Conservation (phyloP, 768 basidiomycete genomes). For the Pulveroboletus sp. region DNA sequence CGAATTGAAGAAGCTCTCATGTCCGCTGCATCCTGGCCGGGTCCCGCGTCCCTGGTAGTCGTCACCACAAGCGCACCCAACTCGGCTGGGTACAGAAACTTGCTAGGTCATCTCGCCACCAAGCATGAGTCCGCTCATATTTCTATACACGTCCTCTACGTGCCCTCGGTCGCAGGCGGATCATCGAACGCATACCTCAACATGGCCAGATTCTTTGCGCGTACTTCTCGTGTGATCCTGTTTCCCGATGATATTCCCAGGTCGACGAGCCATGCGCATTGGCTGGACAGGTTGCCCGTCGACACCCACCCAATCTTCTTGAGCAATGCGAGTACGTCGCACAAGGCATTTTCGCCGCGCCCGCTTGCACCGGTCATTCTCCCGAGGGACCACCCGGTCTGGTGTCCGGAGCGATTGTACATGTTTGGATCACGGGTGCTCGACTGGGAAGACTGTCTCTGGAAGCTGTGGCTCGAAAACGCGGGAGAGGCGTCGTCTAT, state of each 20-base stretch:
- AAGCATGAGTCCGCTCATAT: slow-evolving; percentile 21
- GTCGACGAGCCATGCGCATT: slow-evolving; percentile 17
- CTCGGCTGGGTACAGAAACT: slow-evolving; percentile 18
- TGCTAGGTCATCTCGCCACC: slow-evolving; percentile 17
- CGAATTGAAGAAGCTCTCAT: slow-evolving; percentile 32
- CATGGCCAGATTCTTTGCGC: slow-evolving; percentile 58
- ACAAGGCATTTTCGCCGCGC: slow-evolving; percentile 38
- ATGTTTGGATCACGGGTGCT: slow-evolving; percentile 40
- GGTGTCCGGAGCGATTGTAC: slow-evolving; percentile 63
- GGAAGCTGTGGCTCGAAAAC: slow-evolving; percentile 59
- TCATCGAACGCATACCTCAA: slow-evolving; percentile 58
- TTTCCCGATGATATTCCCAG: slow-evolving; percentile 46
- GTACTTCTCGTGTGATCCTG: slow-evolving; percentile 45
- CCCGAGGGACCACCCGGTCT: slow-evolving; percentile 44
- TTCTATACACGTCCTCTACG: slow-evolving; percentile 48
- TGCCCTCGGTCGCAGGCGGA: slow-evolving; percentile 33
- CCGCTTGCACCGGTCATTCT: slow-evolving; percentile 45
- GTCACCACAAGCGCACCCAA: slow-evolving; percentile 35
- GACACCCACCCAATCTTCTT: slow-evolving; percentile 27
- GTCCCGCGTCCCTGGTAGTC: slow-evolving; percentile 49
- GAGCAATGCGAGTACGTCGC: slow-evolving; percentile 24
- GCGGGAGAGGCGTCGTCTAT: slow-evolving; percentile 38
- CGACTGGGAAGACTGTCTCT: slow-evolving; percentile 67
- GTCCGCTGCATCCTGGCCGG: slow-evolving; percentile 45
- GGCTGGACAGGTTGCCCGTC: slow-evolving; percentile 12